Evolutionary conservation across 2,329 filamentous ascomycete genomes (phyloP).

Genomic region (Monosporascus sp.): DNA sequence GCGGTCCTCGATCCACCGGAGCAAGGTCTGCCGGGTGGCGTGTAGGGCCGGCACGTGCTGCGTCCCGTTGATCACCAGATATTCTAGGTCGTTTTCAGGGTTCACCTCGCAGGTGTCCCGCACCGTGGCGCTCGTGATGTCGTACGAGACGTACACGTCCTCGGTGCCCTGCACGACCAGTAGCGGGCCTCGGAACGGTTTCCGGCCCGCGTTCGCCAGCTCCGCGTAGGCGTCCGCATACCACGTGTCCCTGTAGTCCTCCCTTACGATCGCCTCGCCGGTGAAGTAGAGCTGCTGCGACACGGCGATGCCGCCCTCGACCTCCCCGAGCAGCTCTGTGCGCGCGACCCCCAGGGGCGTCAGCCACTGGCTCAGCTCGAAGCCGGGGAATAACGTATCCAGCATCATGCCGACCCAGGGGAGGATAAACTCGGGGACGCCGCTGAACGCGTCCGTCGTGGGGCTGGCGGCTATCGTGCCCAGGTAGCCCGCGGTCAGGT

Average conservation of each 20-base stretch:
- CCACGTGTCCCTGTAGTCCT: conserved; percentile 14
- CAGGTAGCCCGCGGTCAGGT: conserved; percentile 28
- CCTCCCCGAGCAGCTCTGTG: conserved; percentile 11
- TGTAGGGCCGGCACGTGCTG: conserved; percentile 14
- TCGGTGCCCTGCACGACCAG: conserved; percentile 30
- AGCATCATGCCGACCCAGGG: conserved; percentile 16
- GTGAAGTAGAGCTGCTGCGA: conserved; percentile 10
- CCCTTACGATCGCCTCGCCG: conserved; percentile 5
- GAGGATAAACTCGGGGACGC: conserved; percentile 7
- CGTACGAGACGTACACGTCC: conserved; percentile 13
- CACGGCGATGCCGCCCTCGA: conserved; percentile 12
- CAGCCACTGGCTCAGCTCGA: conserved; percentile 21
- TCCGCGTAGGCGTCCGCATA: conserved; percentile 17
- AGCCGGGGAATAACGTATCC: conserved; percentile 19
- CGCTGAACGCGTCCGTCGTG: conserved; percentile 16
- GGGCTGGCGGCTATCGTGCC: conserved; percentile 29
- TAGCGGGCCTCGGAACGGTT: conserved; percentile 29
- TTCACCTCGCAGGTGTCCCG: conserved; percentile 5
- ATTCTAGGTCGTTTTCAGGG: conserved; percentile 8
- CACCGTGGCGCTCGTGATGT: conserved; percentile 9
- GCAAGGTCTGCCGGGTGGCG: conserved; percentile 14
- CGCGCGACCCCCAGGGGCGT: conserved; percentile 18
- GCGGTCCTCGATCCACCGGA: conserved; percentile 17
- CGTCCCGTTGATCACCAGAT: conserved; percentile 14
- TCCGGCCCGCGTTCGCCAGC: conserved; percentile 22